A percentile compares a stretch with the other conserved stretches of the same genome.
Conservation (phyloP, 164 flowering plant genomes). For the grape (Vitis vinifera) region DNA sequence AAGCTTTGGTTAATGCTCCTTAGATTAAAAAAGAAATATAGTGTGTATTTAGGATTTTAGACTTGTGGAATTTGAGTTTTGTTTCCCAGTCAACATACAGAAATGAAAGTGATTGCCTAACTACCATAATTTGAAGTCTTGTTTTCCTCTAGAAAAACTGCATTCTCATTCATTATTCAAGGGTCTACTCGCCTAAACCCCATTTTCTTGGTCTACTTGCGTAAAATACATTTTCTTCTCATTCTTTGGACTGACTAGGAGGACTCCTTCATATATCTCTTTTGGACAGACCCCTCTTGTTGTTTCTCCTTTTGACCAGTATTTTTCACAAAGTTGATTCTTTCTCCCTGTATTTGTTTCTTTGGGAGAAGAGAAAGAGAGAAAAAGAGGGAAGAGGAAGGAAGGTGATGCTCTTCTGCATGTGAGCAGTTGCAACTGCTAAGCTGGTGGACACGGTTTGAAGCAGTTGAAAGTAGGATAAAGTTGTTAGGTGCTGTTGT, state of each 20-base stretch:
- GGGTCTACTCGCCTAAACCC: neutral
- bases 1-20: neutral
- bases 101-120: conserved; percentile 7
- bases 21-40: neutral
- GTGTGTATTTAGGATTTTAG: neutral
- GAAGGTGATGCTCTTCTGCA: conserved; percentile 8
- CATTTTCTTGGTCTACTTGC: neutral
- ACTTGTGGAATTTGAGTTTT: neutral
- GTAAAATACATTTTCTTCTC: no score
- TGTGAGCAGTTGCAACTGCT: conserved; percentile 26
- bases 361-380: neutral
- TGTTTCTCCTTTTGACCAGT: conserved; percentile 14
- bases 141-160: neutral
- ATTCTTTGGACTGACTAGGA: neutral
- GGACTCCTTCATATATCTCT: neutral
- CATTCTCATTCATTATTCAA: neutral
- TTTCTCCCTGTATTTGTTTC: neutral
- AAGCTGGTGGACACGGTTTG: neutral
- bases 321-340: conserved; percentile 9
- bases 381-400: neutral
- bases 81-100: neutral
- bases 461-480: neutral
- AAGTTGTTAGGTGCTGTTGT: conserved; percentile 1
- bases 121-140: conserved; percentile 2
- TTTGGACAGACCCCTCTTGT: conserved; percentile 1